phyloP scores from a whole-genome alignment of 352 stramenopile genomes.

The Thraustochytrium sp. region DNA sequence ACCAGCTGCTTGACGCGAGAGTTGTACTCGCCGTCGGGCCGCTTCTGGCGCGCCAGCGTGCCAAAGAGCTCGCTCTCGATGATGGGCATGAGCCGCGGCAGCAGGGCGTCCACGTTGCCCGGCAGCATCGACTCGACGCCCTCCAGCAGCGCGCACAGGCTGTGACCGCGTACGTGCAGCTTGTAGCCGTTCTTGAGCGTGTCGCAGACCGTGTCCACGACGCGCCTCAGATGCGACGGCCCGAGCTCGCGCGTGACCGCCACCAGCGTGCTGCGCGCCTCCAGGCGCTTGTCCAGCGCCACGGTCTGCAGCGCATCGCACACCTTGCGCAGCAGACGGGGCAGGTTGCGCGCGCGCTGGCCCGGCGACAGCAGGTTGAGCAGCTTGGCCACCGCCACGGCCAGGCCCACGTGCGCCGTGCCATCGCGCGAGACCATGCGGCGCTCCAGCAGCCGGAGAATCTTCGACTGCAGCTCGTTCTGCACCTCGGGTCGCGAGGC shows the following conservation, averaged over 20 bases:
- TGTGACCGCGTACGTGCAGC: slow-evolving; percentile 29
- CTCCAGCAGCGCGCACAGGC: not conserved
- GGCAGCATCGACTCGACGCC: not conserved
- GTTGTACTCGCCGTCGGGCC: slow-evolving; percentile 54
- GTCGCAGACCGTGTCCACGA: not conserved
- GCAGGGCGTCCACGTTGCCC: slow-evolving; percentile 59
- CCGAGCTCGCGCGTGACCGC: slow-evolving; percentile 72
- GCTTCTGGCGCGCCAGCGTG: slow-evolving; percentile 58
- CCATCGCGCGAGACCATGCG: not conserved
- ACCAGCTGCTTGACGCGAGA: slow-evolving; percentile 75
- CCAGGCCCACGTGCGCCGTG: slow-evolving; percentile 62
- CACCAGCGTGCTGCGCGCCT: slow-evolving; percentile 70
- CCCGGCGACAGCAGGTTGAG: slow-evolving; percentile 61
- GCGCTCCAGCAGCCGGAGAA: slow-evolving; percentile 11
- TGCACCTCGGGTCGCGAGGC: not conserved
- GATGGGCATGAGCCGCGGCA: slow-evolving; percentile 72
- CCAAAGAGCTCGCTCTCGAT: slow-evolving; percentile 72
- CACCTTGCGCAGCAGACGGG: slow-evolving; percentile 69
- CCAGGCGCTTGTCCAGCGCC: slow-evolving; percentile 52
- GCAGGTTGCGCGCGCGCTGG: slow-evolving; percentile 62
- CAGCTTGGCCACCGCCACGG: slow-evolving; percentile 73
- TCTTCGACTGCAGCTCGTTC: not conserved
- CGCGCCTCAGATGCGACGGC: slow-evolving; percentile 56
- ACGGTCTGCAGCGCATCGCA: slow-evolving; percentile 46
- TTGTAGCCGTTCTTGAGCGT: slow-evolving; percentile 12